Conservation (phyloP, 108 stramenopile genomes). For the Licmophora abbreviata region DNA sequence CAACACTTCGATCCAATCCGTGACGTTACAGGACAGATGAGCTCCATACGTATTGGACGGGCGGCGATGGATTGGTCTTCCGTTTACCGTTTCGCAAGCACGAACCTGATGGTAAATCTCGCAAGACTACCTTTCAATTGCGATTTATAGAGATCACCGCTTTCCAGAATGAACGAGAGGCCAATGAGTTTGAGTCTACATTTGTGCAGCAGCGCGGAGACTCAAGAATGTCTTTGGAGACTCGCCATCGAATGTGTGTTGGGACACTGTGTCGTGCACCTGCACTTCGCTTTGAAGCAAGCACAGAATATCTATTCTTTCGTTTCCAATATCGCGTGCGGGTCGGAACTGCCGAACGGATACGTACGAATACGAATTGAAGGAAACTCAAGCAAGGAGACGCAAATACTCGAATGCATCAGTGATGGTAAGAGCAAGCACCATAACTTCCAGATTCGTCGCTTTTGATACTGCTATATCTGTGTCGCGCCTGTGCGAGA, state of each 20-base stretch:
- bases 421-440: slow-evolving; percentile 21
- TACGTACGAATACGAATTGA: slow-evolving; percentile 27
- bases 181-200: slow-evolving; percentile 25
- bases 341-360: slow-evolving; percentile 33
- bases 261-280: slow-evolving; percentile 43
- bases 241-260: slow-evolving; percentile 29
- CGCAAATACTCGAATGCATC: slow-evolving; percentile 29
- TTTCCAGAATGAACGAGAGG: slow-evolving; percentile 24
- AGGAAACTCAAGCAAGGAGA: slow-evolving; percentile 17
- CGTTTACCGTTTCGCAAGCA: slow-evolving; percentile 16
- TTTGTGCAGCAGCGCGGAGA: slow-evolving; percentile 37
- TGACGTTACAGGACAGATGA: too few relatives aligned
- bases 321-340: slow-evolving; percentile 38
- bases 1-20: too few relatives aligned
- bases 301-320: slow-evolving; percentile 35
- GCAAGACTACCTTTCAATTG: slow-evolving; percentile 29
- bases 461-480: neutral
- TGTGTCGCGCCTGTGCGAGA: slow-evolving; percentile 1
- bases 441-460: neutral
- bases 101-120: too few relatives aligned
- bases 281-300: slow-evolving; percentile 28
- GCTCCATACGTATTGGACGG: slow-evolving; percentile 44
- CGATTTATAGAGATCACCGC: slow-evolving; percentile 38
- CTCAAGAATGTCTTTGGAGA: slow-evolving; percentile 16
- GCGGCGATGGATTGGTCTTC: slow-evolving; percentile 41